phyloP scores from a whole-genome alignment of 371 early-diverging fungal species.

The Saksenaea vasiformis region DNA sequence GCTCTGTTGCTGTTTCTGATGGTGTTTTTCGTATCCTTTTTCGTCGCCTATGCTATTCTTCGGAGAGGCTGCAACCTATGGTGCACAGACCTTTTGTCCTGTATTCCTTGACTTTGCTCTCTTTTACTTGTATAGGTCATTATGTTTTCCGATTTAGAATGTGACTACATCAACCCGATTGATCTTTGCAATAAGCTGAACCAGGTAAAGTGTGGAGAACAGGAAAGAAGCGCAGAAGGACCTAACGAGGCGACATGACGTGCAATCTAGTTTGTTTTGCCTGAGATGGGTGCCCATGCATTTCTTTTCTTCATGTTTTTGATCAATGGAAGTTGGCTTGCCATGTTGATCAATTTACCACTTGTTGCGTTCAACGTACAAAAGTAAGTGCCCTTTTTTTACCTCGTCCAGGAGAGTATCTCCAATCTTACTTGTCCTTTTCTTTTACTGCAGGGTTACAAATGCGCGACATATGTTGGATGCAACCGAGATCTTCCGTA shows the following conservation, averaged over 20 bases:
- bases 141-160: conserved; percentile 92
- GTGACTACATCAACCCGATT: conserved; percentile 98
- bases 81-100: not conserved
- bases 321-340: conserved; percentile 86
- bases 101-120: conserved; percentile 8
- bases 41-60: conserved; percentile 19
- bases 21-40: conserved; percentile 86
- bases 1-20: conserved; percentile 89
- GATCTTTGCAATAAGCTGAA: conserved; percentile 96
- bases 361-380: conserved; percentile 82
- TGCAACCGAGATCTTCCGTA: conserved; percentile 97
- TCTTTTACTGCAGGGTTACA: conserved; percentile 57
- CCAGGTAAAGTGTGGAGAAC: conserved; percentile 62
- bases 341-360: conserved; percentile 83
- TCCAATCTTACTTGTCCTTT: not conserved
- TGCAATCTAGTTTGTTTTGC: conserved; percentile 83
- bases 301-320: conserved; percentile 83
- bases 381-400: conserved; percentile 70
- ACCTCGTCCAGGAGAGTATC: not conserved
- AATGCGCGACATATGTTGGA: conserved; percentile 89
- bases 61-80: not conserved
- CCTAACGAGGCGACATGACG: not conserved
- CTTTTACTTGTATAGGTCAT: conserved; percentile 65
- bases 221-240: not conserved
- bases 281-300: conserved; percentile 86